Evolutionary conservation across 306 rosid species (phyloP).

Genomic region (Pyrus bretschneideri): DNA sequence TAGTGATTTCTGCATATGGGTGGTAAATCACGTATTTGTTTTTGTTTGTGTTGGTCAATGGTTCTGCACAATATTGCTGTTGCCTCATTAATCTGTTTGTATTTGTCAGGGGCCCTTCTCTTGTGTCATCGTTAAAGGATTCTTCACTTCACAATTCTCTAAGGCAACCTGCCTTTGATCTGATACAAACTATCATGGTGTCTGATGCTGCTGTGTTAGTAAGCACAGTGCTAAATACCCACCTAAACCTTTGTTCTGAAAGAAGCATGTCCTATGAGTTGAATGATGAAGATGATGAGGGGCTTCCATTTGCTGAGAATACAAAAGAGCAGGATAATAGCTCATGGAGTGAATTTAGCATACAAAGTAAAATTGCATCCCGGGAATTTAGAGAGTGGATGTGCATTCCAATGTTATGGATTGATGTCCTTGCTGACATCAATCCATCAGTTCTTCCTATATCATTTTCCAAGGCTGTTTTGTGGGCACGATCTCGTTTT

Average conservation of each 20-base stretch:
- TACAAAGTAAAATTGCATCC: slow-evolving; percentile 58
- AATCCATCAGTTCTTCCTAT: slow-evolving; percentile 62
- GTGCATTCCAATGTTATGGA: slow-evolving; percentile 97
- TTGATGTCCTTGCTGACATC: slow-evolving; percentile 65
- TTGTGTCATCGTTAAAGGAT: slow-evolving; percentile 87
- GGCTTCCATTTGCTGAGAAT: slow-evolving; percentile 28
- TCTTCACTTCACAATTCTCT: slow-evolving; percentile 81
- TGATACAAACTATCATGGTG: slow-evolving; percentile 65
- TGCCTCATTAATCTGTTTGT: slow-evolving; percentile 23
- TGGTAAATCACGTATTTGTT: slow-evolving; percentile 1
- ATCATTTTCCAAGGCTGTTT: slow-evolving; percentile 88
- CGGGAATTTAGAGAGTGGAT: slow-evolving; percentile 69
- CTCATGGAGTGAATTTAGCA: slow-evolving; percentile 66
- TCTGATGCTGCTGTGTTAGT: slow-evolving; percentile 86
- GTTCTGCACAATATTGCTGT: slow-evolving; percentile 14
- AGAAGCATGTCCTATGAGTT: slow-evolving; percentile 31
- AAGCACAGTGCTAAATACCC: slow-evolving; percentile 43
- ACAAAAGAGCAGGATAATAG: slow-evolving; percentile 46
- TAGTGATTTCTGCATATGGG: background rate
- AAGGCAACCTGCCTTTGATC: slow-evolving; percentile 97
- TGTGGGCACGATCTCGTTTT: slow-evolving; percentile 92
- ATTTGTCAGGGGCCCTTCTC: slow-evolving; percentile 88
- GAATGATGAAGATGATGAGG: slow-evolving; percentile 43
- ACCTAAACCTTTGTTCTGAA: slow-evolving; percentile 28
- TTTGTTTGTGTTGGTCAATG: background rate